These are phyloP conservation scores for Aspergillus viridinutans DNA, from an alignment of 2,329 filamentous ascomycete genomes.

Conservation along the genomic window DNA sequence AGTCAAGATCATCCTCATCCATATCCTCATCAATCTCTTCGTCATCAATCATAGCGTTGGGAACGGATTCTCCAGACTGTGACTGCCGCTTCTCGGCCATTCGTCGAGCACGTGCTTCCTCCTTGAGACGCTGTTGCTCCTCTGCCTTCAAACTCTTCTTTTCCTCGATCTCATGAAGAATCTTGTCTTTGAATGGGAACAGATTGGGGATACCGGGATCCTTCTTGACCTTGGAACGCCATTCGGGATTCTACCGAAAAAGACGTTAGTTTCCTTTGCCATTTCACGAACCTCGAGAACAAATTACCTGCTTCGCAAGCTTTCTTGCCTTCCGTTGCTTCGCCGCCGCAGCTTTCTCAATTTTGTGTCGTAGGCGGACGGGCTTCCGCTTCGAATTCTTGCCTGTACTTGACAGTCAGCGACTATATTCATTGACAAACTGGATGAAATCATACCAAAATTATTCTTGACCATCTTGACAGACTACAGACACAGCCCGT, in stretches of 20 bases:
- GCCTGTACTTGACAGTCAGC: slow-evolving; percentile 52
- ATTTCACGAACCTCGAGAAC: neutral
- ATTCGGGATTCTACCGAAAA: slow-evolving; percentile 74
- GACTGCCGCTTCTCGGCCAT: slow-evolving; percentile 40
- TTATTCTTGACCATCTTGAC: slow-evolving; percentile 36
- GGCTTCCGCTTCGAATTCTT: slow-evolving; percentile 91
- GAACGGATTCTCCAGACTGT: slow-evolving; percentile 30
- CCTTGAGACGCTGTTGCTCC: slow-evolving; percentile 65
- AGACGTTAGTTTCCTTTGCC: slow-evolving; percentile 6
- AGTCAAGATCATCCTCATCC: slow-evolving; percentile 48
- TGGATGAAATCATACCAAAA: slow-evolving; percentile 27
- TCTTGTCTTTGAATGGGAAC: slow-evolving; percentile 95
- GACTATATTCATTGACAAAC: neutral
- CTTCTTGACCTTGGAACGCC: slow-evolving; percentile 92
- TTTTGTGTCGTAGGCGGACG: slow-evolving; percentile 88
- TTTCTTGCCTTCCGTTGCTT: slow-evolving; percentile 92
- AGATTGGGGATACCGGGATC: slow-evolving; percentile 96
- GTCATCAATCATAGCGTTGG: slow-evolving; percentile 35
- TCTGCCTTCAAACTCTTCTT: slow-evolving; percentile 75
- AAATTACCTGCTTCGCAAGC: slow-evolving; percentile 69
- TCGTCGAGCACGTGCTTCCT: slow-evolving; percentile 53
- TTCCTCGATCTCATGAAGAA: slow-evolving; percentile 92
- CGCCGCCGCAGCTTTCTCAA: slow-evolving; percentile 82
- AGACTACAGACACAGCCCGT: slow-evolving; percentile 3
- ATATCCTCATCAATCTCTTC: slow-evolving; percentile 56